phyloP scores from a whole-genome alignment of 805 yeast species.

The Kodamaea lidongshanica region DNA sequence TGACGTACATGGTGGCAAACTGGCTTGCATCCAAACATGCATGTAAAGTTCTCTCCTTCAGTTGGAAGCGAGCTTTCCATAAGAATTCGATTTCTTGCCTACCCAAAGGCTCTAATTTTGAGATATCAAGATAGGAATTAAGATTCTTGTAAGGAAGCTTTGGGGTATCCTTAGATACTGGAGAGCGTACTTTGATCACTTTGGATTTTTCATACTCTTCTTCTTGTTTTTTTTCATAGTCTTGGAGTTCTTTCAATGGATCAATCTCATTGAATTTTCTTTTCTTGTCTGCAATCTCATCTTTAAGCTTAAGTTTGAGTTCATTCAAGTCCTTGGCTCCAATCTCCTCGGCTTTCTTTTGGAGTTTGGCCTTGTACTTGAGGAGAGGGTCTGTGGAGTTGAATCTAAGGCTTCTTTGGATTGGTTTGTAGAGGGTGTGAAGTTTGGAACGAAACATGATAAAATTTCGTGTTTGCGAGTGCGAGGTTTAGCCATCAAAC shows the following conservation, averaged over 20 bases:
- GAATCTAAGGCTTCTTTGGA: conserved; percentile 1
- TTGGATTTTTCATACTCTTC: conserved; percentile 19
- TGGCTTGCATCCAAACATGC: conserved; percentile 56
- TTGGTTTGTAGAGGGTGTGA: conserved; percentile 1
- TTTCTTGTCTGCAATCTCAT: conserved; percentile 51
- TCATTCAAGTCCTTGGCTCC: conserved; percentile 46
- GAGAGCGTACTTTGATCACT: conserved; percentile 28
- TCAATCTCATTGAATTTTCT: conserved; percentile 56
- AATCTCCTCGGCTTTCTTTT: conserved; percentile 28
- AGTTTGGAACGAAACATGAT: too few species aligned
- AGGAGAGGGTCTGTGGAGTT: conserved; percentile 6
- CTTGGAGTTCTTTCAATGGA: conserved; percentile 64
- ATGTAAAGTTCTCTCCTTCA: conserved; percentile 51
- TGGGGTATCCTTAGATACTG: conserved; percentile 31
- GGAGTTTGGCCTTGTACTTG: conserved; percentile 28
- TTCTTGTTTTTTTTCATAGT: conserved; percentile 39
- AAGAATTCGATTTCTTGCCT: conserved; percentile 63
- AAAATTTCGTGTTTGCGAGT: too few species aligned
- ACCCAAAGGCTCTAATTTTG: conserved; percentile 53
- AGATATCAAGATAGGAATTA: conserved; percentile 62
- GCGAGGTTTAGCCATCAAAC: too few species aligned
- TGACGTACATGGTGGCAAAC: conserved; percentile 56
- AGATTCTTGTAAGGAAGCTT: conserved; percentile 62
- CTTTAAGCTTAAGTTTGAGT: conserved; percentile 55
- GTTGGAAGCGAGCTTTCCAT: conserved; percentile 84